Evolutionary conservation across 805 yeast species (phyloP).

Genomic region (Alloascoidea africana): DNA sequence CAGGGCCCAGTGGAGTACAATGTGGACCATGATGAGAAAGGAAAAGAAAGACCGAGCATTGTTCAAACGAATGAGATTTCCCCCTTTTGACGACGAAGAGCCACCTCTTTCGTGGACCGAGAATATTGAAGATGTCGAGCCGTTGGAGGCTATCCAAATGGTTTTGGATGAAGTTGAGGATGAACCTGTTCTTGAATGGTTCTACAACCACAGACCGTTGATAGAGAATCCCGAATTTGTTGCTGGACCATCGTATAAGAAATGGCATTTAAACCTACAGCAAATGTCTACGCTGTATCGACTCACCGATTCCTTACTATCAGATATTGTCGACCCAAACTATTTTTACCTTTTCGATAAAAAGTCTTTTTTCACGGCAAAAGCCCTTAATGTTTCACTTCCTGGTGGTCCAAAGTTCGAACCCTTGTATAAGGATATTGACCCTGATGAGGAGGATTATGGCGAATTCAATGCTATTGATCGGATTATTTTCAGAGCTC

Average conservation of each 20-base stretch:
- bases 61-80: conserved; percentile 85
- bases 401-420: conserved; percentile 97
- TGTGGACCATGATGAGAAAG: conserved; percentile 86
- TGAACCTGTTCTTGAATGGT: conserved; percentile 51
- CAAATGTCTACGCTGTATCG: conserved; percentile 53
- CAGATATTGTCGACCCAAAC: conserved; percentile 43
- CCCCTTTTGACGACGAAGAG: conserved; percentile 96
- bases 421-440: conserved; percentile 56
- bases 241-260: conserved; percentile 65
- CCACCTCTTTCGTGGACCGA: conserved; percentile 82
- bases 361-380: conserved; percentile 76
- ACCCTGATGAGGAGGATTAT: conserved; percentile 53
- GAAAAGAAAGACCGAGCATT: conserved; percentile 85
- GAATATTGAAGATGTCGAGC: conserved; percentile 56
- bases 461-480: conserved; percentile 87
- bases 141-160: conserved; percentile 53
- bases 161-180: conserved; percentile 56
- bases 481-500: conserved; percentile 66
- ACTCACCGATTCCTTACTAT: conserved; percentile 54
- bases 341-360: conserved; percentile 61
- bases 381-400: conserved; percentile 70
- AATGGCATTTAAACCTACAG: conserved; percentile 49
- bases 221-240: conserved; percentile 37
- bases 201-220: conserved; percentile 67
- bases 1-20: conserved; percentile 88